Percentiles rank a stretch among this genome's conserved stretches.
Evolutionary conservation across 2,329 filamentous ascomycete species (phyloP).

Genomic region (Phoma sp.): DNA sequence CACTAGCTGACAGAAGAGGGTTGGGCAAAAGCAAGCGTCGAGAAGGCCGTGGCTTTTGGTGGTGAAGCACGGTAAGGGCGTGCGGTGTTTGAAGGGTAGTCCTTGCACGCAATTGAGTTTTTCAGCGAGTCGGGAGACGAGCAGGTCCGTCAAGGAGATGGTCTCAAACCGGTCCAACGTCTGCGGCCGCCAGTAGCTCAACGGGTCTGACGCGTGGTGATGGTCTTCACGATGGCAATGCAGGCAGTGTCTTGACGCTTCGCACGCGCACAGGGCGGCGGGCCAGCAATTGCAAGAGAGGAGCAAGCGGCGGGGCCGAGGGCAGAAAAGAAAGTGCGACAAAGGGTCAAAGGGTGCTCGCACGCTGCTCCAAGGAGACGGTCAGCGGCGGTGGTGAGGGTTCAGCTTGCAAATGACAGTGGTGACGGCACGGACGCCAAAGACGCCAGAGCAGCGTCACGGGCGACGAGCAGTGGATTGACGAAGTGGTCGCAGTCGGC

Average conservation of each 20-base stretch:
- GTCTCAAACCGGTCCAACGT: slow-evolving; percentile 46
- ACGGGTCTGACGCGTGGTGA: slow-evolving; percentile 41
- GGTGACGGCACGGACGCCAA: slow-evolving; percentile 12
- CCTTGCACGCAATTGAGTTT: slow-evolving; percentile 43
- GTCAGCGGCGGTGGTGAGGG: slow-evolving; percentile 21
- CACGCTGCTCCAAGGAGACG: slow-evolving; percentile 30
- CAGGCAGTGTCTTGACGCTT: slow-evolving; percentile 19
- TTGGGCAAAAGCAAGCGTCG: slow-evolving; percentile 44
- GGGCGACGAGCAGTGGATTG: slow-evolving; percentile 22
- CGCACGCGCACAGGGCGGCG: slow-evolving; percentile 34
- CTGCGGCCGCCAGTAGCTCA: slow-evolving; percentile 37
- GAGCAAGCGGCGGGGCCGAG: slow-evolving; percentile 47
- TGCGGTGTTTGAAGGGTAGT: slow-evolving; percentile 43
- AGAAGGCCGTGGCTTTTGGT: slow-evolving; percentile 41
- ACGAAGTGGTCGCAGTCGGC: slow-evolving; percentile 23
- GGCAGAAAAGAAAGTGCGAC: slow-evolving; percentile 44
- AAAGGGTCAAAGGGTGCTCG: slow-evolving; percentile 39
- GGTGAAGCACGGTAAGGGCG: slow-evolving; percentile 38
- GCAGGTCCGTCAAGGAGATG: slow-evolving; percentile 35
- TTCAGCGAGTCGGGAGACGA: slow-evolving; percentile 37
- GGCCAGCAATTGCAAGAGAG: slow-evolving; percentile 36
- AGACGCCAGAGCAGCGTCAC: slow-evolving; percentile 27
- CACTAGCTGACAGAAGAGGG: slow-evolving; percentile 38
- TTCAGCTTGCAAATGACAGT: slow-evolving; percentile 16
- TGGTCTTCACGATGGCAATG: slow-evolving; percentile 36